A percentile compares a stretch with the other conserved stretches of the same genome.
Conservation (phyloP, 2,329 filamentous ascomycete genomes). For the Cercospora sp. region DNA sequence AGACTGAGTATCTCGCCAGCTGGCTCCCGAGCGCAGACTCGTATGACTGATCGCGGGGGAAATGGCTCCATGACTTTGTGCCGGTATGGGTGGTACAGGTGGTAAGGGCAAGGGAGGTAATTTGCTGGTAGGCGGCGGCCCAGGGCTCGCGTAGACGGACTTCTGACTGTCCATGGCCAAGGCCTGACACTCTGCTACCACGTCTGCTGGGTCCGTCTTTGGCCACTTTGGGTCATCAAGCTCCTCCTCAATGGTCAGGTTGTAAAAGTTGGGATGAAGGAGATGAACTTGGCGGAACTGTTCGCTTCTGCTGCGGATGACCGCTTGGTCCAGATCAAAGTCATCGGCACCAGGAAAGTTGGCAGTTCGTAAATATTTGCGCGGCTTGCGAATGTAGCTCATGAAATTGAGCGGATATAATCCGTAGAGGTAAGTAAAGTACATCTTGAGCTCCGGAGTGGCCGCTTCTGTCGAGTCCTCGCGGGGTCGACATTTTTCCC, state of each 20-base stretch:
- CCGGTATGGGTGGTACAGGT: constrained; percentile 33
- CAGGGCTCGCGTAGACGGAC: constrained; percentile 46
- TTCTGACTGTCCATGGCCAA: constrained; percentile 55
- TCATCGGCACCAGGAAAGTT: constrained; percentile 70
- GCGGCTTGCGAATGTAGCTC: constrained; percentile 80
- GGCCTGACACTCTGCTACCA: constrained; percentile 75
- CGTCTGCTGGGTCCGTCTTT: constrained; percentile 75
- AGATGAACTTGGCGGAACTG: constrained; percentile 71
- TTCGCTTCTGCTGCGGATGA: constrained; percentile 75
- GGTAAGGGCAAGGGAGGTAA: constrained; percentile 48
- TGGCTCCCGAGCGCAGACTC: constrained; percentile 40
- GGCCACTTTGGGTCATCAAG: constrained; percentile 77
- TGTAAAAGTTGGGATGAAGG: constrained; percentile 82
- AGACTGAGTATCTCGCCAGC: constrained; percentile 58
- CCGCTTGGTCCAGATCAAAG: constrained; percentile 73
- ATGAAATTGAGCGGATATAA: constrained; percentile 84
- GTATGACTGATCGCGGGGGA: constrained; percentile 36
- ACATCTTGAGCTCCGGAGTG: constrained; percentile 68
- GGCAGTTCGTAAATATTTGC: constrained; percentile 72
- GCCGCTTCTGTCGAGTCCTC: constrained; percentile 62
- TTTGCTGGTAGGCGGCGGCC: constrained; percentile 49
- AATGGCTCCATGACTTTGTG: constrained; percentile 29
- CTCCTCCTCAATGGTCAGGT: constrained; percentile 75
- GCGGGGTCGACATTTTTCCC: constrained; percentile 65
- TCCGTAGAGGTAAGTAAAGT: constrained; percentile 80